These are phyloP conservation scores for Cetraspora pellucida DNA, from an alignment of 192 early-diverging fungal species.

Conservation along the genomic window DNA sequence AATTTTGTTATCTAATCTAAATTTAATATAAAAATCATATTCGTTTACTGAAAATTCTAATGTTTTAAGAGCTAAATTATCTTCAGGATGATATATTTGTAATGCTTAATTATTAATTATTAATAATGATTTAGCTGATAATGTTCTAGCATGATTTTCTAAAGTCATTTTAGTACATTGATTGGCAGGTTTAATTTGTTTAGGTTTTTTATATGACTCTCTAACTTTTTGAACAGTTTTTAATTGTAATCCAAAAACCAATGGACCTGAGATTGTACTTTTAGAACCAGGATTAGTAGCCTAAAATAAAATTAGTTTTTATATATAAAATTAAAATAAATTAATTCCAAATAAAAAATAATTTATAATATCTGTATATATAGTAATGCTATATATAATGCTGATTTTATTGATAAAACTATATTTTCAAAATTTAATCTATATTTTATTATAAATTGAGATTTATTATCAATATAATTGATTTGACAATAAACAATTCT, in stretches of 20 bases:
- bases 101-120: not conserved
- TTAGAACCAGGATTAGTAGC: not conserved
- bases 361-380: no score
- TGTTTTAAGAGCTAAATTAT: not conserved
- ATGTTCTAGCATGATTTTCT: not conserved
- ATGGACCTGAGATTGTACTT: not conserved
- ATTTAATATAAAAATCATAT: not conserved
- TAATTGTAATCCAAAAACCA: conserved; percentile 16
- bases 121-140: not conserved
- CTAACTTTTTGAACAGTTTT: not conserved
- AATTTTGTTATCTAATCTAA: not conserved
- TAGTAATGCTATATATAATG: no score
- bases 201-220: not conserved
- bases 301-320: not conserved
- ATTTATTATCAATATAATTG: no score
- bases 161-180: not conserved
- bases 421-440: no score
- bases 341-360: not conserved
- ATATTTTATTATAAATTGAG: no score
- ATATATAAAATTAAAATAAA: not conserved
- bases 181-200: not conserved
- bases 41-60: conserved; percentile 1
- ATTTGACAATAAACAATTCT: no score
- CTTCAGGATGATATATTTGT: not conserved
- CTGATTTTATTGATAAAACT: no score